These are phyloP conservation scores for Aspergillus cristatus DNA, from an alignment of 495 filamentous ascomycete genomes.

Conservation along the genomic window DNA sequence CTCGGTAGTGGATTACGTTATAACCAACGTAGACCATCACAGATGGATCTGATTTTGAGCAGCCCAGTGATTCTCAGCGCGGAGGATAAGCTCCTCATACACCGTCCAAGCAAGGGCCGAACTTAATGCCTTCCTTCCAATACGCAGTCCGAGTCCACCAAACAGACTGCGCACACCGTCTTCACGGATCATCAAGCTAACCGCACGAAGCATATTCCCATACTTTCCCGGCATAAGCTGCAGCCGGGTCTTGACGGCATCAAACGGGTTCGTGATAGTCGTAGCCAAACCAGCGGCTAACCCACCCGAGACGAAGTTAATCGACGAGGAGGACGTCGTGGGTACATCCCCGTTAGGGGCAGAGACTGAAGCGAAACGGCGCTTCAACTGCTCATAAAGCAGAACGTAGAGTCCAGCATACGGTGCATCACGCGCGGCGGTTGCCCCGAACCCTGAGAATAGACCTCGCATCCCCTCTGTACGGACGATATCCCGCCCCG, in stretches of 20 bases:
- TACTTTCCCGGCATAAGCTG: constrained; percentile 83
- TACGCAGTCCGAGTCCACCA: constrained; percentile 78
- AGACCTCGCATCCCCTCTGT: constrained; percentile 75
- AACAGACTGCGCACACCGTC: constrained; percentile 77
- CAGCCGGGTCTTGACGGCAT: constrained; percentile 89
- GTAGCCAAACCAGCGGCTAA: constrained; percentile 75
- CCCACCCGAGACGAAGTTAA: constrained; percentile 78
- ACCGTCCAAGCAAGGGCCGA: constrained; percentile 91
- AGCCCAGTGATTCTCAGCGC: constrained; percentile 57
- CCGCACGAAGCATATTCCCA: constrained; percentile 73
- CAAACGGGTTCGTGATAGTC: constrained; percentile 88
- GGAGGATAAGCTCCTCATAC: constrained; percentile 85
- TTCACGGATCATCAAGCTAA: constrained; percentile 63
- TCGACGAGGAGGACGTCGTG: constrained; percentile 46
- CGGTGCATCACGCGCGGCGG: constrained; percentile 84
- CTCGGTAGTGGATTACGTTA: too few species aligned
- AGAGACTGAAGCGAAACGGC: constrained; percentile 48
- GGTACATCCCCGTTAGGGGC: background rate
- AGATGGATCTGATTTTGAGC: constrained; percentile 18
- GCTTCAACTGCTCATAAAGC: constrained; percentile 88
- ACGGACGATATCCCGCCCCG: constrained; percentile 62
- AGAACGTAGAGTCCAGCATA: constrained; percentile 93
- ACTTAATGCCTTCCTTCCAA: constrained; percentile 85
- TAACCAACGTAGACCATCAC: constrained; percentile 4
- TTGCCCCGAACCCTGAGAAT: constrained; percentile 89